phyloP scores from a whole-genome alignment of 2,329 filamentous ascomycete genomes.

The Hypocreales sp. region DNA sequence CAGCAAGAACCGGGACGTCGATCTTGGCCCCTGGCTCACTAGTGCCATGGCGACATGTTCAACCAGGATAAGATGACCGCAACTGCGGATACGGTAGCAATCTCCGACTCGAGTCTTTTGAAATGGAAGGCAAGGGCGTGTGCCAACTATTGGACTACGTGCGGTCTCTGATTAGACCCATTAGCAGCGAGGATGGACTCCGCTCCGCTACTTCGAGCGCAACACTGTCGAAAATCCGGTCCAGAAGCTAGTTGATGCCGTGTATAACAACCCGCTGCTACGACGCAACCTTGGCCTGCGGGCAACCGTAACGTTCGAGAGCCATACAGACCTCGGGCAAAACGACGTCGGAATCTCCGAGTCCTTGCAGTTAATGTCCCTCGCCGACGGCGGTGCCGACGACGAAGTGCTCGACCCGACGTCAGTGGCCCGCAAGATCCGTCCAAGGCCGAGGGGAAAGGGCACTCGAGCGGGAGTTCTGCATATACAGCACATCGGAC shows the following conservation, averaged over 20 bases:
- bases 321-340: constrained; percentile 16
- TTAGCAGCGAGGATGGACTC: no score
- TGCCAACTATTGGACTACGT: no score
- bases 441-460: constrained; percentile 10
- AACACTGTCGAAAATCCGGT: constrained; percentile 20
- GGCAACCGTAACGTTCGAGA: constrained; percentile 20
- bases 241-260: constrained; percentile 13
- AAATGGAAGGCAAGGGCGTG: no score
- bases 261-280: constrained; percentile 12
- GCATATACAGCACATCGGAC: constrained; percentile 5
- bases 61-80: no score
- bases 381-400: constrained; percentile 1
- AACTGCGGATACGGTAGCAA: no score
- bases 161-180: not conserved
- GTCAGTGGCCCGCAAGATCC: no score
- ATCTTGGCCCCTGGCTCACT: no score
- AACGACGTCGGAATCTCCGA: constrained; percentile 9
- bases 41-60: no score
- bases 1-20: no score
- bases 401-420: not conserved
- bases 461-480: constrained; percentile 17
- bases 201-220: constrained; percentile 13
- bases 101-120: no score
- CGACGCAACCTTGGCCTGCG: constrained; percentile 12
- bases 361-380: constrained; percentile 9